Evolutionary conservation across 306 rosid species (phyloP).

Genomic region (Casuarina equisetifolia): DNA sequence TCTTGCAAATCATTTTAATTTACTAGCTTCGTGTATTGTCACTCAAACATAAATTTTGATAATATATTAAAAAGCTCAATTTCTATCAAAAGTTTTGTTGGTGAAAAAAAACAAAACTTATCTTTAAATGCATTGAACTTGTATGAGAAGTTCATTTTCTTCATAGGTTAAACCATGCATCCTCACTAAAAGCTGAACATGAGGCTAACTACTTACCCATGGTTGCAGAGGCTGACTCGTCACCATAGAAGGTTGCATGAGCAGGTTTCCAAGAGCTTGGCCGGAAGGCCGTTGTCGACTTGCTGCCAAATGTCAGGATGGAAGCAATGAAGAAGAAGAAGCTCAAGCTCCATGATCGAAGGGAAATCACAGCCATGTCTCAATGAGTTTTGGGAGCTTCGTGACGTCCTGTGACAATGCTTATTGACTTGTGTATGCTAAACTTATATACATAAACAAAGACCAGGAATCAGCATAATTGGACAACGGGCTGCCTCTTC

Average conservation of each 20-base stretch:
- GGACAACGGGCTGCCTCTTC: slow-evolving; percentile 18
- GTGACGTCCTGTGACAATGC: slow-evolving; percentile 2
- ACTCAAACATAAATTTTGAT: no score
- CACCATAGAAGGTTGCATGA: slow-evolving; percentile 91
- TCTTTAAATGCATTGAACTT: no score
- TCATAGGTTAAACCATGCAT: no score
- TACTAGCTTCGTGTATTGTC: no score
- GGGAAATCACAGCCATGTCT: slow-evolving; percentile 50
- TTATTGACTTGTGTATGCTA: slow-evolving; percentile 28
- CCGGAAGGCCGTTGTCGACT: slow-evolving; percentile 33
- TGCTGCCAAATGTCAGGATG: slow-evolving; percentile 31
- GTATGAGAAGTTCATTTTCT: no score
- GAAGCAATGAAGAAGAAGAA: slow-evolving; percentile 32
- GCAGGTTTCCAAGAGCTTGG: slow-evolving; percentile 76
- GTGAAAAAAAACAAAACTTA: no score
- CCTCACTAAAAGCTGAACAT: no score
- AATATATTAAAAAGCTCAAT: no score
- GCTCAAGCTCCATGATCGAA: slow-evolving; percentile 29
- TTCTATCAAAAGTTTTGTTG: no score
- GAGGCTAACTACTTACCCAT: slow-evolving; percentile 56
- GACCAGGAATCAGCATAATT: slow-evolving; percentile 18
- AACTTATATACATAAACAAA: slow-evolving; percentile 30
- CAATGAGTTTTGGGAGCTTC: neutral
- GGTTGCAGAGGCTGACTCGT: slow-evolving; percentile 77
- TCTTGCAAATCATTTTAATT: no score